Evolutionary conservation across 1,284 basidiomycete genomes (phyloP), one percentile per base, ranked within the genome.

Genomic region (Macrocybe sp.): DNA sequence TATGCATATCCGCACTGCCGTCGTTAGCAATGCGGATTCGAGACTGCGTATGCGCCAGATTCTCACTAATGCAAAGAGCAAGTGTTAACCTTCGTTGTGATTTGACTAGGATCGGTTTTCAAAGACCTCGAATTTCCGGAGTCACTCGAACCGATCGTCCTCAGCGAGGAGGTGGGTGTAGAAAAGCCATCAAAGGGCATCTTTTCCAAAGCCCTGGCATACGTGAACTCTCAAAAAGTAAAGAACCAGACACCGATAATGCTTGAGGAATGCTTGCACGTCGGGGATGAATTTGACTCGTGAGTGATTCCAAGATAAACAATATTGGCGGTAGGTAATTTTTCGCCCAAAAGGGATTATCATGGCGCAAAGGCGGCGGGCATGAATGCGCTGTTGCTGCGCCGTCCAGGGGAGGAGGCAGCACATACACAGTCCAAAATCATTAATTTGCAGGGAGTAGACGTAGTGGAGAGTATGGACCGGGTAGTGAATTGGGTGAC

Each of bases 251-350:
- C 44, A 28, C 64, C 30, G 50, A 63, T 76, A 10, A 52, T 52
- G 22, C 63, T 67, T 0, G 55, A 64, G 7, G 72, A 84, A 55
- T 75, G 73, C 31, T 56, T 88, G 30, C 87, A 89, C 56, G 74
- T 89, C 41, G 87, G 87, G 3, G 87, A 90, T 59, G 85, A 89
- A 54, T 59, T 86, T 34, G 60, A 70, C 40, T 74, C 74, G 87
- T 87, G 55, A 54, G 77, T 22, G 4, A 22, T 22, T 22, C 22
- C 22, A 22, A 22, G 22, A 5, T 28, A 22, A 11, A 32, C 30
- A 56, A 39, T 22, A 2, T 42, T 10, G 7, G 11, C 31, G 30
- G 4, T 31, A 28, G 8, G 39, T 46, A 31, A 38, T 41, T 8
- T 54, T 42, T 35, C 4, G 42, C 11, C 6, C 12, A 12, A 29